These are phyloP conservation scores for Inosperma sp. DNA, from an alignment of 768 basidiomycete genomes.

Conservation along the genomic window DNA sequence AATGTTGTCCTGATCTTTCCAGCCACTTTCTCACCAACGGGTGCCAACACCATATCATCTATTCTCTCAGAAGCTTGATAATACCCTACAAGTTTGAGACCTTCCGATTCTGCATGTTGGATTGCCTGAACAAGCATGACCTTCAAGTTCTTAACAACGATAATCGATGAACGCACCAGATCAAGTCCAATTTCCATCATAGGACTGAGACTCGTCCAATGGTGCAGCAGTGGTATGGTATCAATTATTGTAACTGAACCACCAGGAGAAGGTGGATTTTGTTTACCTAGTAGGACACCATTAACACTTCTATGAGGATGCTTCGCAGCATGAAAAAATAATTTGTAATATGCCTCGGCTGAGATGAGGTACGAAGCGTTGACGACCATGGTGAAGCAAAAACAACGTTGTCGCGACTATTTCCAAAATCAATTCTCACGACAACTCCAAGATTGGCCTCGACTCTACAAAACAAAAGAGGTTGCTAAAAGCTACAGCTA, in stretches of 20 bases:
- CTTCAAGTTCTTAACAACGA: background rate
- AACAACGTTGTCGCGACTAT: slow-evolving; percentile 11
- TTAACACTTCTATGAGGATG: slow-evolving; percentile 73
- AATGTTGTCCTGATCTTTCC: slow-evolving; percentile 52
- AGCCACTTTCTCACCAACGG: slow-evolving; percentile 62
- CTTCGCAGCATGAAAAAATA: slow-evolving; percentile 76
- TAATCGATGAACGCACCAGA: slow-evolving; percentile 43
- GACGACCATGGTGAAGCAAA: slow-evolving; percentile 3
- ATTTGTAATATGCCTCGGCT: slow-evolving; percentile 63
- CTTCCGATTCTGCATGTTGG: slow-evolving; percentile 52
- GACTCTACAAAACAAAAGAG: background rate
- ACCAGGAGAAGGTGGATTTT: slow-evolving; percentile 18
- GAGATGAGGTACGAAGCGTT: slow-evolving; percentile 47
- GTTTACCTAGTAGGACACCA: slow-evolving; percentile 68
- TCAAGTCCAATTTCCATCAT: slow-evolving; percentile 87
- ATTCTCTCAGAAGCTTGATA: slow-evolving; percentile 69
- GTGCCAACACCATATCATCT: slow-evolving; percentile 56
- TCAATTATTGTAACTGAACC: slow-evolving; percentile 51
- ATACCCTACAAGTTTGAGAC: slow-evolving; percentile 60
- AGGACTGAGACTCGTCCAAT: slow-evolving; percentile 79
- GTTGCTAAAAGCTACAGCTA: no score
- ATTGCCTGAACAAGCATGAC: slow-evolving; percentile 40
- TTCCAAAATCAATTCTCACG: no score
- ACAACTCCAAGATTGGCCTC: no score
- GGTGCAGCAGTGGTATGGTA: slow-evolving; percentile 73